phyloP scores from a whole-genome alignment of 2,329 filamentous ascomycete species.

The Didymella exigua region DNA sequence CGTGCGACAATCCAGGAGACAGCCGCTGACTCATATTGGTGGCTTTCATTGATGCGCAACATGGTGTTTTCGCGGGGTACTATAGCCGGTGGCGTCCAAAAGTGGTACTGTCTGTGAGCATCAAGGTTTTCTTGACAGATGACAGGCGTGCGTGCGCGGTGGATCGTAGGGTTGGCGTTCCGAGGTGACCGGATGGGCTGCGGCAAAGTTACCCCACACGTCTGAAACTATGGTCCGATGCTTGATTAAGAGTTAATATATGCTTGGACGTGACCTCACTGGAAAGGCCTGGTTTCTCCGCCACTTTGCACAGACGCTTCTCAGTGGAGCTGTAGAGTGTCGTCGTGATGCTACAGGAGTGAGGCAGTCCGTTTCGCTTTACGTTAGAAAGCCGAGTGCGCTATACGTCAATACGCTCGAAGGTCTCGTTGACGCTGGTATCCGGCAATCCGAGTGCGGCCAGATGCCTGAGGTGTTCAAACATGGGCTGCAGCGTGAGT shows the following conservation, averaged over 20 bases:
- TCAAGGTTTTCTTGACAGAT: conserved; percentile 9
- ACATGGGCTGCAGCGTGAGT: conserved; percentile 9
- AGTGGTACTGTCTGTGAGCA: not conserved
- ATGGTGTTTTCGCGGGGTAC: conserved; percentile 2
- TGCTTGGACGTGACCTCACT: conserved; percentile 8
- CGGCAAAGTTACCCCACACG: conserved; percentile 18
- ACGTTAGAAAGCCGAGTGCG: not conserved
- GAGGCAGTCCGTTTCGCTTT: not conserved
- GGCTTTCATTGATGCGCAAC: conserved; percentile 9
- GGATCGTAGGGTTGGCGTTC: conserved; percentile 9
- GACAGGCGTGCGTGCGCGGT: conserved; percentile 1
- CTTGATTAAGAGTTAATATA: conserved; percentile 30
- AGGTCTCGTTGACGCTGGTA: conserved; percentile 18
- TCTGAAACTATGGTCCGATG: conserved; percentile 28
- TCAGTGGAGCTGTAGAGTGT: not conserved
- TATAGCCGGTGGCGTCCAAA: conserved; percentile 12
- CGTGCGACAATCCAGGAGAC: not conserved
- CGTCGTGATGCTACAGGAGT: not conserved
- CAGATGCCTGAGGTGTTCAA: conserved; percentile 20
- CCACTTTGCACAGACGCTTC: not conserved
- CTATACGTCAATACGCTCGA: conserved; percentile 20
- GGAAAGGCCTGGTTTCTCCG: conserved; percentile 19
- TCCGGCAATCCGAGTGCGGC: conserved; percentile 8
- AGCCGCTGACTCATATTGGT: conserved; percentile 20
- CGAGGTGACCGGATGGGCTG: conserved; percentile 5